Evolutionary conservation across 1,284 basidiomycete species (phyloP).

Genomic region (Lignosus rhinocerotis): DNA sequence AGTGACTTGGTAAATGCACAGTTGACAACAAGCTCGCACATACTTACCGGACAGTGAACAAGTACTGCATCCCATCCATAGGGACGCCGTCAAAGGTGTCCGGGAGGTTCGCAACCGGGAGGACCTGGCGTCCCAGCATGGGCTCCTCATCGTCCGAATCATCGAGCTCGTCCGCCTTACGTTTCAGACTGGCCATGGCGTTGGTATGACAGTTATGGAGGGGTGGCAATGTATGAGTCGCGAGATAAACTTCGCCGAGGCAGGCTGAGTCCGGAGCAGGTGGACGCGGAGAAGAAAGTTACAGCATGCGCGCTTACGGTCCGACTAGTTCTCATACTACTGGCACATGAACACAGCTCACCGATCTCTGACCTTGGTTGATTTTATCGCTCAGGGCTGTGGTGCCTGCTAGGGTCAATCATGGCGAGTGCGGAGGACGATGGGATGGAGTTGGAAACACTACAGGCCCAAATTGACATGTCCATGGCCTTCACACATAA

Average conservation of each 20-base stretch:
- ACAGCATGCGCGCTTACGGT: background rate
- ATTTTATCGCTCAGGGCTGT: background rate
- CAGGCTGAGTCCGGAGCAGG: background rate
- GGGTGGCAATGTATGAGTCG: background rate
- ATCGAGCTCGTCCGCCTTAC: constrained; percentile 23
- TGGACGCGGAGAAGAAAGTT: background rate
- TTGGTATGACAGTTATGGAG: background rate
- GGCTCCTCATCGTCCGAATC: constrained; percentile 34
- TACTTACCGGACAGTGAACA: constrained; percentile 74
- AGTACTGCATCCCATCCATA: constrained; percentile 74
- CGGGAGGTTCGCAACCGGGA: constrained; percentile 76
- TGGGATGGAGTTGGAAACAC: constrained; percentile 58
- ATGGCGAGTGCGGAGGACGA: constrained; percentile 38
- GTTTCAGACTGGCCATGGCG: constrained; percentile 1
- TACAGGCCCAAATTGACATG: constrained; percentile 76
- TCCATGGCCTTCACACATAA: constrained; percentile 74
- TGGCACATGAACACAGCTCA: background rate
- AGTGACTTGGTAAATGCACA: background rate
- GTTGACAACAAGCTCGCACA: background rate
- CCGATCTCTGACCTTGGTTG: background rate
- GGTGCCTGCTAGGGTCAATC: background rate
- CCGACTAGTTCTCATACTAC: background rate
- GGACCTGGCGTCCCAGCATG: constrained; percentile 48
- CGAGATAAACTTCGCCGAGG: background rate
- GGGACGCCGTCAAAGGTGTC: constrained; percentile 64